Conservation (phyloP, 2,329 filamentous ascomycete species). For the Thelonectria discophora region DNA sequence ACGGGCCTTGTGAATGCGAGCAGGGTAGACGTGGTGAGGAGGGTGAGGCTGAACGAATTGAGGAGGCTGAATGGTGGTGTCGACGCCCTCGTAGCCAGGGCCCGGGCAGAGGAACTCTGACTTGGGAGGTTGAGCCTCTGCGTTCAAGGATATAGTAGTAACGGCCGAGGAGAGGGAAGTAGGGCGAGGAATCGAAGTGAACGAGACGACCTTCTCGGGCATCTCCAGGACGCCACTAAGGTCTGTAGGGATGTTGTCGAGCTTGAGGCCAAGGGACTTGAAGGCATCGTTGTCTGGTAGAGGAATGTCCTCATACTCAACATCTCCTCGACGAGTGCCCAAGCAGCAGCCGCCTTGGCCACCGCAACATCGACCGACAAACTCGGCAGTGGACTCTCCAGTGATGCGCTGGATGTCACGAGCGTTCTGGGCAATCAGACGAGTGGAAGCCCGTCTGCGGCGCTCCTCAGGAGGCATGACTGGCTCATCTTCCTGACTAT, state of each 20-base stretch:
- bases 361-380: constrained; percentile 71
- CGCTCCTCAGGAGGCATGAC: constrained; percentile 56
- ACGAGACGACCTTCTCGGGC: constrained; percentile 78
- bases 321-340: constrained; percentile 53
- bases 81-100: constrained; percentile 54
- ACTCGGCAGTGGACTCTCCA: constrained; percentile 68
- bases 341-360: constrained; percentile 68
- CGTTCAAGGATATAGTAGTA: constrained; percentile 57
- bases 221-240: constrained; percentile 77
- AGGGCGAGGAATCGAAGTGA: constrained; percentile 64
- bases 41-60: constrained; percentile 93
- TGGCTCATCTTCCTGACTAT: constrained; percentile 64
- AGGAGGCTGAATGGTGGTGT: constrained; percentile 77
- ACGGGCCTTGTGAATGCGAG: constrained; percentile 83
- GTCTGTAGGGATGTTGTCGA: constrained; percentile 77
- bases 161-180: constrained; percentile 52
- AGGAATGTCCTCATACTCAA: constrained; percentile 62
- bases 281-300: constrained; percentile 87
- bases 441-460: constrained; percentile 73
- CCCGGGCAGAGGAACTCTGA: constrained; percentile 40
- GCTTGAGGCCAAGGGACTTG: constrained; percentile 77
- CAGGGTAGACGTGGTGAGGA: constrained; percentile 89
- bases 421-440: constrained; percentile 70
- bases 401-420: constrained; percentile 71
- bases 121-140: constrained; percentile 42